Evolutionary conservation across 2,329 filamentous ascomycete genomes (phyloP).

Genomic region (Neocucurbitaria cava): DNA sequence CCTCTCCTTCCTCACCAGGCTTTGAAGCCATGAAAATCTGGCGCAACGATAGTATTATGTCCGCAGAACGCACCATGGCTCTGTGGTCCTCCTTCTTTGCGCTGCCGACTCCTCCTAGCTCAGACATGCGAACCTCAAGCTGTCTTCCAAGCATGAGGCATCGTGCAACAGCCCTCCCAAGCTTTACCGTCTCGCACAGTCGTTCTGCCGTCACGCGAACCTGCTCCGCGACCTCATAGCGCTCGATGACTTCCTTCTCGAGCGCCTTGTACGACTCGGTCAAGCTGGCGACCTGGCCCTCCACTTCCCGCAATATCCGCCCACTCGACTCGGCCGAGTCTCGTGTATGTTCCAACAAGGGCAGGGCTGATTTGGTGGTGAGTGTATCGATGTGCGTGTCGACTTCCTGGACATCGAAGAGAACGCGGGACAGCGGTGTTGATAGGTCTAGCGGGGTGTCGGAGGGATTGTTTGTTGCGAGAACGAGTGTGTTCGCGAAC

Average conservation of each 20-base stretch:
- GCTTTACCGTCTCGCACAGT: conserved; percentile 78
- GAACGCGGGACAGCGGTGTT: conserved; percentile 88
- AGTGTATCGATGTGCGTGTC: conserved; percentile 93
- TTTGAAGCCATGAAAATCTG: conserved; percentile 73
- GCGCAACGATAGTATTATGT: conserved; percentile 77
- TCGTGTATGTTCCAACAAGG: conserved; percentile 78
- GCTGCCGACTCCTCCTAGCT: conserved; percentile 63
- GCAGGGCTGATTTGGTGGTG: conserved; percentile 82
- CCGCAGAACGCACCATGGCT: conserved; percentile 80
- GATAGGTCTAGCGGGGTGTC: conserved; percentile 92
- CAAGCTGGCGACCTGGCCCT: conserved; percentile 78
- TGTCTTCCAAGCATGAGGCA: conserved; percentile 84
- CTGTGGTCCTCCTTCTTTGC: conserved; percentile 73
- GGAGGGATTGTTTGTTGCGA: conserved; percentile 88
- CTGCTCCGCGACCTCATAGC: conserved; percentile 85
- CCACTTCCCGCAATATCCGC: conserved; percentile 76
- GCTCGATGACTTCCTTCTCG: conserved; percentile 83
- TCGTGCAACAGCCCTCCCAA: conserved; percentile 78
- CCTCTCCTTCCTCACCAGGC: conserved; percentile 76
- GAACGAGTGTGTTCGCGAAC: conserved; percentile 89
- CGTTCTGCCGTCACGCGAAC: conserved; percentile 78
- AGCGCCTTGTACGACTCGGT: conserved; percentile 86
- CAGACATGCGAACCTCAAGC: conserved; percentile 83
- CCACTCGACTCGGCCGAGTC: conserved; percentile 75
- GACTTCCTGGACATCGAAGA: conserved; percentile 96